Evolutionary conservation across 2,329 filamentous ascomycete species (phyloP).

Genomic region (Passalora sequoiae): DNA sequence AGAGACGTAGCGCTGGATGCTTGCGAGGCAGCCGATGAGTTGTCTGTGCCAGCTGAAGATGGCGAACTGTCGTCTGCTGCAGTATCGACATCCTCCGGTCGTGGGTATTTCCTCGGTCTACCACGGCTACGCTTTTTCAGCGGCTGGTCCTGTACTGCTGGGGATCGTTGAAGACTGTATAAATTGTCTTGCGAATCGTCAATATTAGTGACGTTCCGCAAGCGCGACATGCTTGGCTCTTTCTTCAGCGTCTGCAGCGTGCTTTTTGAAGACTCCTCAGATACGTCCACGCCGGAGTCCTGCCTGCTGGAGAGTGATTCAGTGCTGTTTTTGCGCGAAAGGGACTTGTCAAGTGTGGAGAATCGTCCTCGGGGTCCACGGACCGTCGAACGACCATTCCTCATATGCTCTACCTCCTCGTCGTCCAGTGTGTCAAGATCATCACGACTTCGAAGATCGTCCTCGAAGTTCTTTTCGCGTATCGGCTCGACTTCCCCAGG

Average conservation of each 20-base stretch:
- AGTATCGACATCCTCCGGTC: conserved; percentile 11
- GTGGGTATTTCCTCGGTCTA: conserved; percentile 21
- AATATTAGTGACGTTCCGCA: conserved; percentile 28
- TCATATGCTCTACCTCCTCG: conserved; percentile 8
- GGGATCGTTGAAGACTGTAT: conserved; percentile 24
- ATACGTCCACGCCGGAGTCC: not conserved
- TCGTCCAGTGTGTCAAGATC: conserved; percentile 3
- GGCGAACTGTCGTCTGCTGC: conserved; percentile 19
- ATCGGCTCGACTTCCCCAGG: not conserved
- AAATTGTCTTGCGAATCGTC: conserved; percentile 18
- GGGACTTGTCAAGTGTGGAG: conserved; percentile 1
- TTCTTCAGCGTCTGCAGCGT: conserved; percentile 25
- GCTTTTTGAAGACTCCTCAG: conserved; percentile 9
- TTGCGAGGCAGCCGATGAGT: conserved; percentile 18
- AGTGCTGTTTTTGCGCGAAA: not conserved
- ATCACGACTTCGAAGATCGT: too few relatives aligned
- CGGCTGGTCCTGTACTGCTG: conserved; percentile 13
- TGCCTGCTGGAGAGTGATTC: not conserved
- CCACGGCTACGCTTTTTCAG: conserved; percentile 21
- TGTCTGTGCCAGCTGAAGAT: conserved; percentile 21
- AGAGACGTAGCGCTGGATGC: conserved; percentile 32
- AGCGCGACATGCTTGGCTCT: conserved; percentile 23
- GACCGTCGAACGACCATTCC: conserved; percentile 13
- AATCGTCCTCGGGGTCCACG: conserved; percentile 16
- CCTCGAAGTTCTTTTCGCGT: not conserved